A percentile compares a stretch with the other conserved stretches of the same genome.
Evolutionary conservation across 2,329 filamentous ascomycete species (phyloP).

Genomic region (Leptodontidium sp.): DNA sequence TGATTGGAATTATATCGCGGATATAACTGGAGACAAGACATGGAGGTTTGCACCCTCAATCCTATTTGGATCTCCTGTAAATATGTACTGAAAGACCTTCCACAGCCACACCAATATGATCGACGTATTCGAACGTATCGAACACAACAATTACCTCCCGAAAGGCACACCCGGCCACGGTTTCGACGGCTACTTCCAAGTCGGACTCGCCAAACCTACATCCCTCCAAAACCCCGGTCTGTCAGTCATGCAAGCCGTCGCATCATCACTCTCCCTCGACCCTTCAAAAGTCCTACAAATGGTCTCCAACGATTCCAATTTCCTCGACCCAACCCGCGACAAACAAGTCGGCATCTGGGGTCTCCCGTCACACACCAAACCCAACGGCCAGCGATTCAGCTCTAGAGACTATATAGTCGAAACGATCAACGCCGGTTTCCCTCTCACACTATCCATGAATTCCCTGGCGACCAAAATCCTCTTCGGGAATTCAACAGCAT

Average conservation of each 20-base stretch:
- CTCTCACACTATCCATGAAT: constrained; percentile 31
- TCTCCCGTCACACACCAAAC: background rate
- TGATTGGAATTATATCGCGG: constrained; percentile 53
- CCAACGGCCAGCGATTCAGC: constrained; percentile 31
- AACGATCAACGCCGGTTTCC: constrained; percentile 33
- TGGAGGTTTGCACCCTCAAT: constrained; percentile 44
- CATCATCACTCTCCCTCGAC: constrained; percentile 20
- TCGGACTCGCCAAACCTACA: constrained; percentile 23
- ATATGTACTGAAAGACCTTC: background rate
- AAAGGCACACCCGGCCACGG: constrained; percentile 52
- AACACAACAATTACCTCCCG: constrained; percentile 53
- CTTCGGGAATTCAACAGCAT: constrained; percentile 45
- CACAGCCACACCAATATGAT: constrained; percentile 50
- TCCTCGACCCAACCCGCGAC: constrained; percentile 23
- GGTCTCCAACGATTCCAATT: constrained; percentile 40
- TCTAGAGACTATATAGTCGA: constrained; percentile 42
- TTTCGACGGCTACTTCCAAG: constrained; percentile 45
- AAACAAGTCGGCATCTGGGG: constrained; percentile 8
- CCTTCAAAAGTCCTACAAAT: constrained; percentile 30
- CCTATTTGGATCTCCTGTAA: background rate
- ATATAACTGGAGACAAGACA: constrained; percentile 53
- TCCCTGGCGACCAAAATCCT: constrained; percentile 51
- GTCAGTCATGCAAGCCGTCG: constrained; percentile 28
- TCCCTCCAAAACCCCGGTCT: constrained; percentile 35
- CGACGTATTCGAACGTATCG: constrained; percentile 51